These are phyloP conservation scores for Microsporum canis DNA, from an alignment of 2,329 filamentous ascomycete genomes.

Conservation along the genomic window DNA sequence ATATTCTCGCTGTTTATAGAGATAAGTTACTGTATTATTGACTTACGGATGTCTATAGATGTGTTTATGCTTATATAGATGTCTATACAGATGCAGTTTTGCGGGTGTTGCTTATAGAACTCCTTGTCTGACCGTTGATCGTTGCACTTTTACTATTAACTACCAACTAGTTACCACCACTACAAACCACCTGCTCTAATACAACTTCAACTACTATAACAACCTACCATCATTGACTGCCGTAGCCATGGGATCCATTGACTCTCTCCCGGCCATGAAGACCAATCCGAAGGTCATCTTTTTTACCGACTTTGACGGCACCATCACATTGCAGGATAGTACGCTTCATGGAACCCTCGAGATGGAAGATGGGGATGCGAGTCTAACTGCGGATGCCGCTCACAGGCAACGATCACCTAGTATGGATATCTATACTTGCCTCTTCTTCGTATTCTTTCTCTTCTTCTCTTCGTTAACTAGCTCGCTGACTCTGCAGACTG, in stretches of 20 bases:
- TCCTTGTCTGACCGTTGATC: no score
- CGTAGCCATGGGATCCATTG: constrained; percentile 11
- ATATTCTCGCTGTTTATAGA: no score
- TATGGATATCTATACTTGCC: constrained; percentile 20
- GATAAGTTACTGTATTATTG: no score
- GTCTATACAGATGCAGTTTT: no score
- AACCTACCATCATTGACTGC: neutral
- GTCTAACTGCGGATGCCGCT: neutral
- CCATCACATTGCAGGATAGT: constrained; percentile 67
- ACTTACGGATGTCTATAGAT: no score
- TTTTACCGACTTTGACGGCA: constrained; percentile 98
- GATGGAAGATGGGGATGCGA: neutral
- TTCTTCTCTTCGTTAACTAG: neutral
- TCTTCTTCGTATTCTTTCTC: neutral
- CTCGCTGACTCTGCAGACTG: constrained; percentile 48
- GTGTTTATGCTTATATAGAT: no score
- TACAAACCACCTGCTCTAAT: neutral
- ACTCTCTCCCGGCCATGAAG: constrained; percentile 31
- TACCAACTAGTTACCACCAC: neutral
- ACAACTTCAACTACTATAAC: neutral
- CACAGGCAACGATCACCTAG: constrained; percentile 55
- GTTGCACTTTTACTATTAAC: no score
- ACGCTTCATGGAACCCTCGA: constrained; percentile 20
- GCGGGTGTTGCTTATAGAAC: no score
- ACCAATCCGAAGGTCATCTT: constrained; percentile 80